A percentile compares a stretch with the other conserved stretches of the same genome.
Conservation (phyloP, 2,329 filamentous ascomycete species). For the Lasiodiplodia hormozganensis region DNA sequence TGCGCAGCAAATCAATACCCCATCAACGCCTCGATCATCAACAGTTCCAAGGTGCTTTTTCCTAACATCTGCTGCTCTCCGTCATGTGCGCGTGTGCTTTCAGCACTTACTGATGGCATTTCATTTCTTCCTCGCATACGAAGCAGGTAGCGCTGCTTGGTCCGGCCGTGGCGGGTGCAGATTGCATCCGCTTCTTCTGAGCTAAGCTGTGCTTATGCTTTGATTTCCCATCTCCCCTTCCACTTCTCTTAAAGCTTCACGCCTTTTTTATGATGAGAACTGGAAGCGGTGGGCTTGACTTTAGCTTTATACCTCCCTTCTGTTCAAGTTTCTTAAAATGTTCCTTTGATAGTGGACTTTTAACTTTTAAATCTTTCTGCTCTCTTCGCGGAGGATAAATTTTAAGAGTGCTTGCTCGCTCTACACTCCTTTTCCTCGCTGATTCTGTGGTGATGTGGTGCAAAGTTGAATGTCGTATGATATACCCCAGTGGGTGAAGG, state of each 20-base stretch:
- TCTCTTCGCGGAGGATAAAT: constrained; percentile 5
- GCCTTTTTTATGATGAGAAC: constrained; percentile 7
- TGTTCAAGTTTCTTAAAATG: background rate
- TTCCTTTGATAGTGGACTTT: constrained; percentile 26
- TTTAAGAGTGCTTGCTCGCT: constrained; percentile 12
- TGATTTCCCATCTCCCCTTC: background rate
- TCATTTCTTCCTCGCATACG: background rate
- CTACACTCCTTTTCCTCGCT: background rate
- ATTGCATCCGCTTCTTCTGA: constrained; percentile 14
- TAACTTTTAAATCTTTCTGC: constrained; percentile 9
- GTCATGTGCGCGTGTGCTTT: constrained; percentile 12
- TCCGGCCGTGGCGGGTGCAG: constrained; percentile 16
- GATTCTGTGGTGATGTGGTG: background rate
- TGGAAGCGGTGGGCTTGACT: constrained; percentile 3
- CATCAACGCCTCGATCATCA: constrained; percentile 5
- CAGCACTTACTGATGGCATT: constrained; percentile 15
- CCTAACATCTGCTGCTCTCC: constrained; percentile 9
- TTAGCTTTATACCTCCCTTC: constrained; percentile 20
- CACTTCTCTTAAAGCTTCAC: constrained; percentile 2
- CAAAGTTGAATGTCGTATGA: no score
- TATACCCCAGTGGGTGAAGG: no score
- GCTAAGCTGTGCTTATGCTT: constrained; percentile 22
- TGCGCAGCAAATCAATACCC: constrained; percentile 22
- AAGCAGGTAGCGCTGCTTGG: constrained; percentile 17
- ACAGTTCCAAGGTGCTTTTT: background rate